Conservation (phyloP, 495 filamentous ascomycete species). For the Aspergillus campestris region DNA sequence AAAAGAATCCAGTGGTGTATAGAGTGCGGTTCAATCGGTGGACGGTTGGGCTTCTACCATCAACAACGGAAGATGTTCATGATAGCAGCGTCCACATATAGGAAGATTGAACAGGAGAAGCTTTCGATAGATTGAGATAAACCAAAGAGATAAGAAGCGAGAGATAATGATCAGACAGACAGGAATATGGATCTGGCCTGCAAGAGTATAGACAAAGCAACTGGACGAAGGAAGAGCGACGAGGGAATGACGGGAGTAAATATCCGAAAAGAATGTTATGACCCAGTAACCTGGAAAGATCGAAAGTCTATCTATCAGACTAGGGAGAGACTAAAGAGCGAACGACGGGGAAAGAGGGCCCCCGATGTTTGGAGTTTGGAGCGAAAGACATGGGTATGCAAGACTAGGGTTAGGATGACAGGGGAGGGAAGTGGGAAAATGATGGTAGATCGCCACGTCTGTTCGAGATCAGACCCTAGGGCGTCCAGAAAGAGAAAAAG, state of each 20-base stretch:
- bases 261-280: background rate
- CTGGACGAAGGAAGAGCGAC: background rate
- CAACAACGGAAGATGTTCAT: no score
- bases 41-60: no score
- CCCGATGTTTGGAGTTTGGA: conserved; percentile 5
- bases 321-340: conserved; percentile 1
- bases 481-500: no score
- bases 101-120: no score
- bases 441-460: no score
- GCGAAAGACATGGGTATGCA: conserved; percentile 13
- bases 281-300: conserved; percentile 3
- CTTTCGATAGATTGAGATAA: no score
- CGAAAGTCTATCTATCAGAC: conserved; percentile 10
- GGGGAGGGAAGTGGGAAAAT: background rate
- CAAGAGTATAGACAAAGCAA: background rate
- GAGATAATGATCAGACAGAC: background rate
- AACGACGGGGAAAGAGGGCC: conserved; percentile 3
- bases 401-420: conserved; percentile 5
- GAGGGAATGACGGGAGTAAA: background rate
- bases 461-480: no score
- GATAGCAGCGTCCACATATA: no score
- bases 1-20: no score
- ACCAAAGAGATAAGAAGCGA: no score
- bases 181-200: background rate
- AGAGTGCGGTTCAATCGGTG: no score